Percentiles rank a stretch among this genome's conserved stretches.
phyloP scores from a whole-genome alignment of 257 asterid genomes.

The Thymus quinquecostatus region DNA sequence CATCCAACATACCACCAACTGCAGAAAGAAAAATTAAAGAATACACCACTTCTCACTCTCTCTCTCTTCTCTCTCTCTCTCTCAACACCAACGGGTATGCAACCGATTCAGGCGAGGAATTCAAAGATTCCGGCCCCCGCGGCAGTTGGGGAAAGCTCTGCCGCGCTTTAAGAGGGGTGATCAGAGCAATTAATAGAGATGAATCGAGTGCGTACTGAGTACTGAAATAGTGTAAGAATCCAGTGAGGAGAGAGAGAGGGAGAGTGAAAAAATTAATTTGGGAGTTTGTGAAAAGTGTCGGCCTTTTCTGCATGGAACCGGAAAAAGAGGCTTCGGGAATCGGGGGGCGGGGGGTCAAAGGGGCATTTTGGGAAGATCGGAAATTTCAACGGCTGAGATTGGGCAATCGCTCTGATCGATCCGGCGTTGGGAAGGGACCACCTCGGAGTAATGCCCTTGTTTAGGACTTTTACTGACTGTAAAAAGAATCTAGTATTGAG shows the following conservation, averaged over 20 bases:
- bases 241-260: not conserved
- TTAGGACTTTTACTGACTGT: not conserved
- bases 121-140: slow-evolving; percentile 21
- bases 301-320: slow-evolving; percentile 50
- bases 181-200: slow-evolving; percentile 24
- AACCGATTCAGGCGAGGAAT: slow-evolving; percentile 3
- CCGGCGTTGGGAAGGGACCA: not conserved
- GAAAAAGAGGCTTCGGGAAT: slow-evolving; percentile 47
- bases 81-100: too few species aligned
- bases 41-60: too few species aligned
- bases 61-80: too few species aligned
- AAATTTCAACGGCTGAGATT: slow-evolving; percentile 23
- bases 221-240: slow-evolving; percentile 12
- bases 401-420: slow-evolving; percentile 15
- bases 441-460: slow-evolving; percentile 14
- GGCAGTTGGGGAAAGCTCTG: not conserved
- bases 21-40: not conserved
- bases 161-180: slow-evolving; percentile 8
- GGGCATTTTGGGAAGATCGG: slow-evolving; percentile 20
- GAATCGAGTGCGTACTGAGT: slow-evolving; percentile 15
- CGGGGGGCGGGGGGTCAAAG: slow-evolving; percentile 24
- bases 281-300: slow-evolving; percentile 56
- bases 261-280: slow-evolving; percentile 28
- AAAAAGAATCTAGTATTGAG: slow-evolving; percentile 12
- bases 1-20: too few species aligned